phyloP scores from a whole-genome alignment of 2,329 filamentous ascomycete species.

The Penicillium sp. region DNA sequence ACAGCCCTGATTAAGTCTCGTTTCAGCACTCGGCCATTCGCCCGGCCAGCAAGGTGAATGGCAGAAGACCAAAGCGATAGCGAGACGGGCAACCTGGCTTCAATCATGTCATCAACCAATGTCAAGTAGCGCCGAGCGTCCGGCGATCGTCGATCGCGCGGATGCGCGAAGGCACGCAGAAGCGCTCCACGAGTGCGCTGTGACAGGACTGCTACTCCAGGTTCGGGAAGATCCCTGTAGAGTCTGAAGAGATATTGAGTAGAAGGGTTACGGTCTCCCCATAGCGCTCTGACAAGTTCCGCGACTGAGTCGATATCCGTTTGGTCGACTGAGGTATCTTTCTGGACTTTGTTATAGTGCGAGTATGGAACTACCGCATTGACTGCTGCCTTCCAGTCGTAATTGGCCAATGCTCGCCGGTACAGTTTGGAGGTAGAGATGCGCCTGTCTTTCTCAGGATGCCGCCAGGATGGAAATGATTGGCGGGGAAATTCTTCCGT shows the following conservation, averaged over 20 bases:
- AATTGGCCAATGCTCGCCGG: constrained; percentile 19
- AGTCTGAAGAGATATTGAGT: constrained; percentile 54
- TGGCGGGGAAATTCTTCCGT: not conserved
- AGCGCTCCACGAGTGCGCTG: constrained; percentile 60
- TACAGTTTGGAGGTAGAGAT: constrained; percentile 28
- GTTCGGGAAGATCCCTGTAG: constrained; percentile 56
- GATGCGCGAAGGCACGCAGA: constrained; percentile 67
- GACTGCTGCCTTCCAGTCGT: constrained; percentile 31
- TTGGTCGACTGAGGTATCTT: constrained; percentile 27
- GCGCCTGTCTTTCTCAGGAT: constrained; percentile 21
- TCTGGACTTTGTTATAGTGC: constrained; percentile 35
- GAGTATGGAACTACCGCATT: constrained; percentile 40
- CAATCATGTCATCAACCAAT: constrained; percentile 79
- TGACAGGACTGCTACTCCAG: constrained; percentile 55
- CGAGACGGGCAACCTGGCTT: constrained; percentile 68
- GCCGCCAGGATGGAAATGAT: constrained; percentile 13
- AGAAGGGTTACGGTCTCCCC: constrained; percentile 42
- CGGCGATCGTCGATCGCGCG: constrained; percentile 36
- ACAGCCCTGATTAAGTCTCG: constrained; percentile 69
- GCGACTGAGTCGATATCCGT: constrained; percentile 40
- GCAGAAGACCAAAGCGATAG: constrained; percentile 79
- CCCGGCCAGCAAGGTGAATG: constrained; percentile 75
- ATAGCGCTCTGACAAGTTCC: constrained; percentile 44
- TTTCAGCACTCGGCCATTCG: constrained; percentile 60
- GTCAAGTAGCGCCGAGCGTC: constrained; percentile 79